Evolutionary conservation across 2,329 filamentous ascomycete genomes (phyloP), one percentile per base, ranked within the genome.

Genomic region (Trichoderma brevicompactum): DNA sequence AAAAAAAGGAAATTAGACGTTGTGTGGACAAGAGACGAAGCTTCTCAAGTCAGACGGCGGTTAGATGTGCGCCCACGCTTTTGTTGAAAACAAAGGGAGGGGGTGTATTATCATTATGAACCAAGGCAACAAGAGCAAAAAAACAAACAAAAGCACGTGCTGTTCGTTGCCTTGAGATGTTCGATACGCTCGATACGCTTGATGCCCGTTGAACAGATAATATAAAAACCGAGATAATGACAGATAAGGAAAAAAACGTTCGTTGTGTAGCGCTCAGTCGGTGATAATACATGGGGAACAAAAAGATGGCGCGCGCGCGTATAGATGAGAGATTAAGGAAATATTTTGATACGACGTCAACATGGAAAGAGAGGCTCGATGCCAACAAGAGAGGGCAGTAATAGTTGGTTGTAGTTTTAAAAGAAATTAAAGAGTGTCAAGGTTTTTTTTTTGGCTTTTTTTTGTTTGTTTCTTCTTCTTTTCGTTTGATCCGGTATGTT

Each of bases 21-120:
- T 28, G 23, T 28, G 23, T 28, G 23, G 23, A 28, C 23, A 28
- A 28, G 23, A 28, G 23, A 28, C 23, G 23, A 40, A 41, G 10
- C 2, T 13, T 36, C 50, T 49, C 34, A 41, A 53, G 28, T 34
- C 52, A 34, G 43, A 34, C 15, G 44, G 41, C 34, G 17, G 41
- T 12, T 56, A 41, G 38, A 60, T 53, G 44, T 36, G 23, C 34
- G 46, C 54, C 53, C 55, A 23, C 41, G 55, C 41, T 53, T 52
- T 63, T 54, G 17, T 46, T n/a, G 10, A 13, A 13, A 9, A 9
- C 15, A 17, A 13, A 43, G 43, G 28, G 49, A 34, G 65, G 68
- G 69, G 71, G 70, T 72, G 72, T 73, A 74, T 74, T 74, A 74
- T 74, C 73, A 74, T 74, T 74, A 74, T 74, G 69, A 72, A 74